Evolutionary conservation across 257 asterid species (phyloP), one percentile per base, ranked within the genome.

Genomic region (Nicotiana obtusifolia): DNA sequence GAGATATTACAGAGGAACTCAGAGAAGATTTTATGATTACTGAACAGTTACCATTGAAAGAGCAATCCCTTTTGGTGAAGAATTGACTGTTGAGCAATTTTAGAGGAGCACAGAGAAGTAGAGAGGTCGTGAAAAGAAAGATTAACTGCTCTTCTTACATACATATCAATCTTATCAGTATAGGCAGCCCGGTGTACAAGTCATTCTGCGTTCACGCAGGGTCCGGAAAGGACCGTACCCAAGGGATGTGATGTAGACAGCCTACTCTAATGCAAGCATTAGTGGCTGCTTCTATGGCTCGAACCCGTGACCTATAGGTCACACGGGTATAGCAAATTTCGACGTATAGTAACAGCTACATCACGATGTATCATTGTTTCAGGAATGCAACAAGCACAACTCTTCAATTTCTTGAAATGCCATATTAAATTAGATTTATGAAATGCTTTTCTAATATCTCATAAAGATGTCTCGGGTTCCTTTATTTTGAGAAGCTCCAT

Each of bases 1-100:
- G 90, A 68, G 97, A 91, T 75, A 90, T 78, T n/a, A 91, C 2
- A 0, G 96, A 90, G 3, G 84, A 80, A 59, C 31, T 88, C 62
- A 86, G 47, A n/a, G 71, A 88, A 52, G 90, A 86, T 26, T 81
- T 82, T 41, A 86, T 87, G 35, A 20, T 10, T 44, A 47, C 37
- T 33, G 49, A 73, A 53, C 37, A 5, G 16, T 28, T 64, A 28
- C 44, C 71, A 28, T 17, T 0, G 13, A 28, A 26, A 64, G n/a
- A 19, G 69, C 5, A 64, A 15, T 4, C 19, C 5, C 7, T 64
- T 64, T 64, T 64, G 41, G 7, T 28, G 69, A 28, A 64, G 44
- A 28, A 64, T 28, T 64, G 44, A 64, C 44, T 1, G 5, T 64
- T 30, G 13, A 64, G 44, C 5, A 20, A 64, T 15, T 64, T 64